Base-by-base conservation (phyloP, 2,329 filamentous ascomycete species). In the Talaromyces sp. region DNA sequence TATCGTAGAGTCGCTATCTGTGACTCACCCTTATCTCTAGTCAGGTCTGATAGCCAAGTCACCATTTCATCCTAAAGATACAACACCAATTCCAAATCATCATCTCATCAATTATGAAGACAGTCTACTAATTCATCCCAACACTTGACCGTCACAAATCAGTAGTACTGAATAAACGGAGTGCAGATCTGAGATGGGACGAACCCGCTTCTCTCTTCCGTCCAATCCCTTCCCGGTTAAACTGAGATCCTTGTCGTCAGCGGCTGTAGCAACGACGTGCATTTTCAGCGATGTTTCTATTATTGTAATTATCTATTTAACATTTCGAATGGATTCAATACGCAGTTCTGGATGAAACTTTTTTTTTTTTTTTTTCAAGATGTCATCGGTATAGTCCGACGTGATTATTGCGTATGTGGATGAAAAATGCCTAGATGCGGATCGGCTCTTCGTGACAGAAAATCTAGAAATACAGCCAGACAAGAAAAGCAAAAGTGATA, bases 171-270 rank as follows among this genome's bases (percentile, higher is more conserved):
- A 56, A 27, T 38, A 11, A 13, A 58, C 17, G 31, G 3, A 47
- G 38, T 25, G 43, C 34, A 38, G 19, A 61, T 40, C 34, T 27
- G 36, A 47, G 13, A 63, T 43, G 34, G 36, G 36, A 63, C 7
- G 54, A 53, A 63, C 53, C 61, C 51, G 61, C 61, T 56, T 56
- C 36, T 25, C 53, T 51, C 36, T 31, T 43, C 54, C 43, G 62
- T 36, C 62, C 62, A 64, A 64, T 64, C 54, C 43, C 5, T 22
- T 8, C 29, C 51, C 53, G 31, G 53, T 31, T 22, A 22, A 25
- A 56, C 31, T 8, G 53, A 34, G 53, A 53, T 34, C 38, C 34
- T n/a, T 64, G 54, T 58, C 62, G 38, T 64, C 54, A 64, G 62
- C 43, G 54, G 54, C 54, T 58, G 53, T 29, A 19, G 29, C 22